phyloP scores from a whole-genome alignment of 1,284 basidiomycete species.

The Microbotryum lychnidis-dioicae region DNA sequence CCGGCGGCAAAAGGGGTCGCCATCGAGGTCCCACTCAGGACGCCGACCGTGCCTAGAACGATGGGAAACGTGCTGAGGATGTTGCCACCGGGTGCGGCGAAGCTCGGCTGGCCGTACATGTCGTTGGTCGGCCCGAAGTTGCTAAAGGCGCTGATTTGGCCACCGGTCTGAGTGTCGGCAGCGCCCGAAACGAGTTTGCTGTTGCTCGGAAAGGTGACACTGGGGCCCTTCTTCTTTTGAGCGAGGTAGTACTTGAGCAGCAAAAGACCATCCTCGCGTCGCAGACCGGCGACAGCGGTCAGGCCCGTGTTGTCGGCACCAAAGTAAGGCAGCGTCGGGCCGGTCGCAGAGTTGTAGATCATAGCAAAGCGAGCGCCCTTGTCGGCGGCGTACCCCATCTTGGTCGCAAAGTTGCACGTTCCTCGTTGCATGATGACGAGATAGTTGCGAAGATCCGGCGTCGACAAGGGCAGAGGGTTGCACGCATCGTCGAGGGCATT shows the following conservation, averaged over 20 bases:
- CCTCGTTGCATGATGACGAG: slow-evolving; percentile 51
- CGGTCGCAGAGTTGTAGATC: slow-evolving; percentile 19
- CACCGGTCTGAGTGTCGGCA: no score
- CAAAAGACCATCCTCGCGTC: slow-evolving; percentile 16
- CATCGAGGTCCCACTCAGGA: slow-evolving; percentile 44
- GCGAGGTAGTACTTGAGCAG: background rate
- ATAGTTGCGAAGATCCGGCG: slow-evolving; percentile 49
- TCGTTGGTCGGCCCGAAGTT: slow-evolving; percentile 55
- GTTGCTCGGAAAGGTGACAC: no score
- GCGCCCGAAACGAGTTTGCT: no score
- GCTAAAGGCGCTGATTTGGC: slow-evolving; percentile 42
- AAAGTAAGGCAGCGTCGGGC: slow-evolving; percentile 16
- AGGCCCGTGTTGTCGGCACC: slow-evolving; percentile 11
- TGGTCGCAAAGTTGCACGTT: slow-evolving; percentile 37
- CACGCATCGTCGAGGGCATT: slow-evolving; percentile 49
- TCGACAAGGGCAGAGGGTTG: slow-evolving; percentile 48
- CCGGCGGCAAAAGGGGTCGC: slow-evolving; percentile 53
- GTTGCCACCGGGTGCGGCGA: slow-evolving; percentile 51
- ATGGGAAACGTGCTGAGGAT: slow-evolving; percentile 53
- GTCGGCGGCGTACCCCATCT: slow-evolving; percentile 13
- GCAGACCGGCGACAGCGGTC: slow-evolving; percentile 10
- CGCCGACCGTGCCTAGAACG: slow-evolving; percentile 44
- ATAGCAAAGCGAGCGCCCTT: slow-evolving; percentile 23
- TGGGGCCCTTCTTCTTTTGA: no score
- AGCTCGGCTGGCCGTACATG: slow-evolving; percentile 51